Conservation (phyloP, 768 basidiomycete genomes). For the Kwoniella sp. region DNA sequence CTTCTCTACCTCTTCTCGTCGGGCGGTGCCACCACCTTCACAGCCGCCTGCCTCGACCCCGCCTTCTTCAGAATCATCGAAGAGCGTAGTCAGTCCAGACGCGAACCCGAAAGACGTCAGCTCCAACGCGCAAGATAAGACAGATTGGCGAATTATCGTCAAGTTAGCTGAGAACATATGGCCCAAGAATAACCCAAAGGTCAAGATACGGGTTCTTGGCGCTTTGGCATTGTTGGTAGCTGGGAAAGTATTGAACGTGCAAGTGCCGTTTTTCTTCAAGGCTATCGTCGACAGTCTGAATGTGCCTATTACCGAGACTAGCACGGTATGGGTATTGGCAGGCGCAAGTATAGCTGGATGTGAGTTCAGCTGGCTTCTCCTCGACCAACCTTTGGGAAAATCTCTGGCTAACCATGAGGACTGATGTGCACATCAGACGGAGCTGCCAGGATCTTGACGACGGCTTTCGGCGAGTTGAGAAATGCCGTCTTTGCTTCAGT, state of each 20-base stretch:
- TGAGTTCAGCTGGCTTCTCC: conserved; percentile 58
- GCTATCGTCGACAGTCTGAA: conserved; percentile 85
- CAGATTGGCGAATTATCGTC: conserved; percentile 85
- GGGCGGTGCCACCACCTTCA: conserved; percentile 14
- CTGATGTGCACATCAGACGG: too few relatives aligned
- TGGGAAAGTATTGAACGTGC: conserved; percentile 95
- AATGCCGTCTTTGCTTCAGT: conserved; percentile 97
- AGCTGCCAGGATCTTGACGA: conserved; percentile 82
- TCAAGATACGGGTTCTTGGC: conserved; percentile 75
- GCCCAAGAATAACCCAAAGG: conserved; percentile 75
- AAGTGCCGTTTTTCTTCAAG: conserved; percentile 97
- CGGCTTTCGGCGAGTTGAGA: conserved; percentile 83
- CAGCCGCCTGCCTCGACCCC: conserved; percentile 1
- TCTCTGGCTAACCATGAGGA: too few relatives aligned
- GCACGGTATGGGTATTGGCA: conserved; percentile 86
- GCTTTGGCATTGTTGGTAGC: conserved; percentile 77
- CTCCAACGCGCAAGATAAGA: conserved; percentile 46
- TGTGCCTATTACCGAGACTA: conserved; percentile 69
- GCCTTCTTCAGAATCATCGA: neutral
- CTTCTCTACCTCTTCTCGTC: conserved; percentile 20
- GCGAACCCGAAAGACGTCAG: conserved; percentile 6
- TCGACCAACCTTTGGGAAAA: conserved; percentile 4
- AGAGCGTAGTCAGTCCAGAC: conserved; percentile 1
- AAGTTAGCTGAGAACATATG: conserved; percentile 85
- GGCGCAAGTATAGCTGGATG: conserved; percentile 90